Percentiles rank a stretch among this genome's conserved stretches.
phyloP scores from a whole-genome alignment of 768 basidiomycete species.

The Floccularia luteovirens region DNA sequence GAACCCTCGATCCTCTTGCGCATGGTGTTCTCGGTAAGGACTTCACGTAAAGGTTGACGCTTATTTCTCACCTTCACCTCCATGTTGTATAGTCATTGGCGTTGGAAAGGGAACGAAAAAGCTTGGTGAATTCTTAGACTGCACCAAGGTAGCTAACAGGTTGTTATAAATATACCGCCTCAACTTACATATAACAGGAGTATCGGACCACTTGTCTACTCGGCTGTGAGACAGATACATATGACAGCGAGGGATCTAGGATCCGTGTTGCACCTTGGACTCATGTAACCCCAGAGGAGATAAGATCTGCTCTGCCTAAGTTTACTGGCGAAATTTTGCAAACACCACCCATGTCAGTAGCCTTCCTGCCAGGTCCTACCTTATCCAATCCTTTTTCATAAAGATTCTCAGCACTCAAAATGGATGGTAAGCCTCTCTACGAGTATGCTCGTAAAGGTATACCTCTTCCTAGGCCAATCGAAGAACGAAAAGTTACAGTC shows the following conservation, averaged over 20 bases:
- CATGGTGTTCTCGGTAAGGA: slow-evolving; percentile 85
- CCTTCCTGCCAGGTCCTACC: slow-evolving; percentile 2
- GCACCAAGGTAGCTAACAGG: slow-evolving; percentile 65
- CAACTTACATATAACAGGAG: slow-evolving; percentile 45
- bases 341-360: slow-evolving; percentile 80
- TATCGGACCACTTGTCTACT: slow-evolving; percentile 87
- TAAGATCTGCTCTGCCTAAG: slow-evolving; percentile 58
- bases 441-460: slow-evolving; percentile 92
- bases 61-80: slow-evolving; percentile 1
- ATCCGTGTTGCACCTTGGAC: slow-evolving; percentile 74
- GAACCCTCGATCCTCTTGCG: slow-evolving; percentile 94
- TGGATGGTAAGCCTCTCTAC: slow-evolving; percentile 94
- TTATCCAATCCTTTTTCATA: neutral
- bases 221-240: slow-evolving; percentile 92
- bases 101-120: slow-evolving; percentile 88
- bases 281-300: slow-evolving; percentile 73
- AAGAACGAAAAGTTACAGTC: slow-evolving; percentile 75
- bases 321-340: slow-evolving; percentile 90
- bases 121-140: slow-evolving; percentile 75
- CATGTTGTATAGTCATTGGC: slow-evolving; percentile 61
- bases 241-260: slow-evolving; percentile 83
- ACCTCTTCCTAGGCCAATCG: slow-evolving; percentile 92
- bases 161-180: neutral
- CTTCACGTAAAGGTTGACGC: neutral
- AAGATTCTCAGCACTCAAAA: slow-evolving; percentile 97